Evolutionary conservation across 1,139 yeast species (phyloP).

Genomic region (Hyphopichia khmerensis): DNA sequence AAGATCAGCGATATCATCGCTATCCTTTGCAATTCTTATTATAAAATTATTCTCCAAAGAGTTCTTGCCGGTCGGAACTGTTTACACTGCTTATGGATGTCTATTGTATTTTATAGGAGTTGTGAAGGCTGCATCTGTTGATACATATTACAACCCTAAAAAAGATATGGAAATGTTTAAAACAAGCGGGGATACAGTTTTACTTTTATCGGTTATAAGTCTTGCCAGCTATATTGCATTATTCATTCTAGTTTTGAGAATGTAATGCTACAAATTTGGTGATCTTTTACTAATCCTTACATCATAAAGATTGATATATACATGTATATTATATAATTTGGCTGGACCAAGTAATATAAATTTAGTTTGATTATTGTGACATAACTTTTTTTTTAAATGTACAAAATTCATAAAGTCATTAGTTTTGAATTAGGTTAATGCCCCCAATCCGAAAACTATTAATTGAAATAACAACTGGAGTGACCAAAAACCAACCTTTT

Average conservation of each 20-base stretch:
- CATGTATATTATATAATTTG: not conserved
- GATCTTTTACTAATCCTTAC: not conserved
- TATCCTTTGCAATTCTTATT: conserved; percentile 48
- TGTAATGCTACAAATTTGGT: conserved; percentile 17
- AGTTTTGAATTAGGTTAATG: conserved; percentile 23
- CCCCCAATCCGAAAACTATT: conserved; percentile 77
- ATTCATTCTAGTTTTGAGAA: conserved; percentile 38
- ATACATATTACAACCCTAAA: conserved; percentile 45
- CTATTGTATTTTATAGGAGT: conserved; percentile 49
- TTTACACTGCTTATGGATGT: conserved; percentile 53
- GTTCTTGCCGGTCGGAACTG: conserved; percentile 52
- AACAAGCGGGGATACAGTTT: conserved; percentile 53
- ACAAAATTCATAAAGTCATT: not conserved
- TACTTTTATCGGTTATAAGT: conserved; percentile 43
- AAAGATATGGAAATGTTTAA: conserved; percentile 40
- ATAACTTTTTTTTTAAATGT: not conserved
- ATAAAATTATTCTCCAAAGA: conserved; percentile 53
- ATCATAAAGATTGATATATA: conserved; percentile 1
- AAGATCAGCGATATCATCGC: conserved; percentile 48
- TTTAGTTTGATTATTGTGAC: not conserved
- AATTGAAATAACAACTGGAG: conserved; percentile 80
- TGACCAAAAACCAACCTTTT: conserved; percentile 92
- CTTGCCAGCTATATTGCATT: conserved; percentile 44
- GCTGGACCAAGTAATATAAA: not conserved
- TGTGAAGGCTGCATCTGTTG: conserved; percentile 43